phyloP scores from a whole-genome alignment of 2,329 filamentous ascomycete genomes.

The Fusarium devonianum region DNA sequence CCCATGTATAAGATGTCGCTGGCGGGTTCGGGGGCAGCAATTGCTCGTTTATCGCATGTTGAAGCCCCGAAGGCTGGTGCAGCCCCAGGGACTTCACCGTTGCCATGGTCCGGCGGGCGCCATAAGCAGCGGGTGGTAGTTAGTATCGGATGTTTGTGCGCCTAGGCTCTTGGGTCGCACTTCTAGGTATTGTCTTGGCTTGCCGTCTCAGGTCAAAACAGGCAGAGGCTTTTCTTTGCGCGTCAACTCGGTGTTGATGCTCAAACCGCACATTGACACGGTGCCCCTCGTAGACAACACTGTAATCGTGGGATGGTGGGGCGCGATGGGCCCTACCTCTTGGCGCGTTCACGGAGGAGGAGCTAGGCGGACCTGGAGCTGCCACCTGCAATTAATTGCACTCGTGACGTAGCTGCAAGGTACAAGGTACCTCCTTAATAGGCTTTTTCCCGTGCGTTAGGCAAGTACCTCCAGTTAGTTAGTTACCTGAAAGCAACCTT shows the following conservation, averaged over 20 bases:
- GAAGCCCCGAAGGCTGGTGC: constrained; percentile 84
- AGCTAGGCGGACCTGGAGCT: constrained; percentile 25
- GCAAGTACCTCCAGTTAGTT: constrained; percentile 19
- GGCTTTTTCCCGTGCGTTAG: too few species aligned
- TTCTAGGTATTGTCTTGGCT: not conserved
- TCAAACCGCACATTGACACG: constrained; percentile 15
- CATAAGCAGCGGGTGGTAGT: constrained; percentile 41
- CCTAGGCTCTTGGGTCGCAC: constrained; percentile 1
- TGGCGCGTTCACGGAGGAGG: constrained; percentile 14
- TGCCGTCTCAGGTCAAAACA: not conserved
- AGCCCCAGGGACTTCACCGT: constrained; percentile 89
- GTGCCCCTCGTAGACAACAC: constrained; percentile 15
- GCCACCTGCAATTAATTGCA: constrained; percentile 21
- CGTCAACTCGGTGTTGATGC: constrained; percentile 31
- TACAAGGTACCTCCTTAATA: constrained; percentile 30
- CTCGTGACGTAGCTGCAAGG: constrained; percentile 46
- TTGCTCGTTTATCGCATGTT: constrained; percentile 82
- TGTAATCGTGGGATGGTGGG: constrained; percentile 35
- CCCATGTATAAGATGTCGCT: constrained; percentile 76
- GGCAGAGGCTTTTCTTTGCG: constrained; percentile 24
- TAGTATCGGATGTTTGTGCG: constrained; percentile 1
- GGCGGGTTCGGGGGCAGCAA: constrained; percentile 74
- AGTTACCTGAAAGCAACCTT: too few species aligned
- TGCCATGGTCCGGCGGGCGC: constrained; percentile 70
- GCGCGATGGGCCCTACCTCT: constrained; percentile 26